These are phyloP conservation scores for Xylaria sp. DNA, from an alignment of 2,329 filamentous ascomycete species.

Conservation along the genomic window DNA sequence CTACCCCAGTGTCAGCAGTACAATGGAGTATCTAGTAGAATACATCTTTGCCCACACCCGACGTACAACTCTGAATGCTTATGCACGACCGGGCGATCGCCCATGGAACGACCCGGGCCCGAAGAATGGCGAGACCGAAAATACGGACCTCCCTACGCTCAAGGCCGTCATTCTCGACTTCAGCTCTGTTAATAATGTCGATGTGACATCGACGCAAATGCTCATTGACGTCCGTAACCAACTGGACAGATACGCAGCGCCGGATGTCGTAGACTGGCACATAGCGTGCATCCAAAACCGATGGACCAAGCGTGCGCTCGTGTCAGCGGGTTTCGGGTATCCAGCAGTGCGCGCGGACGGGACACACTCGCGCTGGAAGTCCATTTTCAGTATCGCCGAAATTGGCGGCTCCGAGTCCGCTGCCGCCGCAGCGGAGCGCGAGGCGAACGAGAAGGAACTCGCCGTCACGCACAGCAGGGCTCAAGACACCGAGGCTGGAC, in stretches of 20 bases:
- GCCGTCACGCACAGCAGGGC: conserved; percentile 28
- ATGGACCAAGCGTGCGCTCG: conserved; percentile 93
- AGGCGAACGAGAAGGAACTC: conserved; percentile 66
- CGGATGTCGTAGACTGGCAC: conserved; percentile 91
- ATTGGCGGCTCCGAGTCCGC: conserved; percentile 78
- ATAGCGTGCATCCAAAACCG: conserved; percentile 93
- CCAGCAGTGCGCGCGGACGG: conserved; percentile 68
- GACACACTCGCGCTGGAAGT: conserved; percentile 80
- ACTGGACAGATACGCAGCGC: conserved; percentile 84
- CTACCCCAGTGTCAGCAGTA: conserved; percentile 92
- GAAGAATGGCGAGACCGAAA: conserved; percentile 59
- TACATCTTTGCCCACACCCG: conserved; percentile 78
- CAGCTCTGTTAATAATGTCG: conserved; percentile 91
- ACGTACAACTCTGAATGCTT: conserved; percentile 77
- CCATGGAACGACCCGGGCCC: conserved; percentile 96
- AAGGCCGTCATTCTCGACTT: conserved; percentile 96
- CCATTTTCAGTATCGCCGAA: conserved; percentile 94
- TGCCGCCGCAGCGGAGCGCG: conserved; percentile 73
- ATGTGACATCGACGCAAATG: conserved; percentile 91
- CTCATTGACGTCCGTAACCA: conserved; percentile 96
- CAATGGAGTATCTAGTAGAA: conserved; percentile 80
- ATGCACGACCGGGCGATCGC: conserved; percentile 75
- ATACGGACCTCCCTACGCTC: conserved; percentile 71
- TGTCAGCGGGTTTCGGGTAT: conserved; percentile 88
- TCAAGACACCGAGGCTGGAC: conserved; percentile 39